Evolutionary conservation across 1,139 yeast genomes (phyloP), one percentile per base, ranked within the genome.

Genomic region (Blastobotrys buckinghamii): DNA sequence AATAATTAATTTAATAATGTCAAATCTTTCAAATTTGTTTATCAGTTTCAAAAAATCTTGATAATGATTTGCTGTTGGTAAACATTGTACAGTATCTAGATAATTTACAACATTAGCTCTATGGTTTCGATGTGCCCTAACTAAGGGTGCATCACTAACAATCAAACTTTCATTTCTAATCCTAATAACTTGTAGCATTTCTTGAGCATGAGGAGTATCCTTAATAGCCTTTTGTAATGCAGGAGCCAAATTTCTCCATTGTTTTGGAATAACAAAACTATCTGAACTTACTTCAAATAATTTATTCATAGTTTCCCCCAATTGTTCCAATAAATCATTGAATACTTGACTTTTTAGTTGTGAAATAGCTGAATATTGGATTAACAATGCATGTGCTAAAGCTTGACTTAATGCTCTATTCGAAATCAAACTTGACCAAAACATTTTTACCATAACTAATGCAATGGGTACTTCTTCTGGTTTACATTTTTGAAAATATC

Each of bases 201-300:
- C 44, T 61, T 68, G 47, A 1, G 54, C 49, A 2, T 50, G 56
- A 15, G 53, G 50, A 27, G 49, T 45, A 42, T 40, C 55, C 33
- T 37, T 40, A 33, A 74, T 59, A 13, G 72, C 67, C 40, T 64
- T 76, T 59, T 64, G 70, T 55, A 86, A 62, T 10, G 79, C 76
- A 1, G 77, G 73, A 42, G 81, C 81, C 44, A 85, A 67, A 6
- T 75, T 61, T 13, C 75, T 71, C 97, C 97, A 89, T 50, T 72
- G 75, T 47, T 74, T 76, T 0, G 96, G 95, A 36, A 86, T 74
- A n/a, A 89, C 80, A 58, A 89, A 88, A 5, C 82, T 76, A 58
- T 85, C 89, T 12, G 62, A 81, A 58, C 73, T 82, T 75, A 58
- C 69, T 66, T 57, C 74, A 73, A 69, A 84, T 26, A 87, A 56